phyloP scores from a whole-genome alignment of 2,329 filamentous ascomycete species.

The Dactylellina drechsleri region DNA sequence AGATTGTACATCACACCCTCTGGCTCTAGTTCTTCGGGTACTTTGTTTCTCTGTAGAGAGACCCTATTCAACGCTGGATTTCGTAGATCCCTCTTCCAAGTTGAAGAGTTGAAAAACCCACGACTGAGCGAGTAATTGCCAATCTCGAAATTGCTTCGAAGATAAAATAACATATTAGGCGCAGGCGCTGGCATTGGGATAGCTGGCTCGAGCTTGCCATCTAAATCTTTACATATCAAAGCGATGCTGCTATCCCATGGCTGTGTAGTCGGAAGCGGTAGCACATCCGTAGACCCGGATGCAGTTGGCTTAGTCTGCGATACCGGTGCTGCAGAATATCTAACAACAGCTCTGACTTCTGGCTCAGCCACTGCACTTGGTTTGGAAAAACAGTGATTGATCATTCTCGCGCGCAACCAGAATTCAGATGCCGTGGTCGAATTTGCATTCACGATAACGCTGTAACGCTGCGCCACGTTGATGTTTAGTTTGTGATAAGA shows the following conservation, averaged over 20 bases:
- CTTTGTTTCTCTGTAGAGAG: neutral
- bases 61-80: constrained; percentile 31
- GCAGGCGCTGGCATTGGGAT: constrained; percentile 63
- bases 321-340: constrained; percentile 36
- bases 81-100: constrained; percentile 66
- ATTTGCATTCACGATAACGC: constrained; percentile 72
- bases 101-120: constrained; percentile 70
- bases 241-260: constrained; percentile 66
- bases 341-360: constrained; percentile 56
- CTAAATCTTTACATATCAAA: constrained; percentile 67
- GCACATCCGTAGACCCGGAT: neutral
- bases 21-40: neutral
- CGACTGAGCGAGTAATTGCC: constrained; percentile 69
- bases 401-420: constrained; percentile 73
- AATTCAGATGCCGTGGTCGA: constrained; percentile 68
- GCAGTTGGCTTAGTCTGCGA: constrained; percentile 3
- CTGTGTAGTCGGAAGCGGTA: constrained; percentile 61
- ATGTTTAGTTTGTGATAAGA: constrained; percentile 72
- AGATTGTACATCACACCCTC: constrained; percentile 68
- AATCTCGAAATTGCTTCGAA: constrained; percentile 71
- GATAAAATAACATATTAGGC: constrained; percentile 66
- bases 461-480: constrained; percentile 76
- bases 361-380: constrained; percentile 58
- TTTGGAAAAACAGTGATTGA: constrained; percentile 70
- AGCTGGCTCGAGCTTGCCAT: constrained; percentile 64